Evolutionary conservation across 352 stramenopile species (phyloP), one percentile per base, ranked within the genome.

Genomic region (Pythium scleroteichum): DNA sequence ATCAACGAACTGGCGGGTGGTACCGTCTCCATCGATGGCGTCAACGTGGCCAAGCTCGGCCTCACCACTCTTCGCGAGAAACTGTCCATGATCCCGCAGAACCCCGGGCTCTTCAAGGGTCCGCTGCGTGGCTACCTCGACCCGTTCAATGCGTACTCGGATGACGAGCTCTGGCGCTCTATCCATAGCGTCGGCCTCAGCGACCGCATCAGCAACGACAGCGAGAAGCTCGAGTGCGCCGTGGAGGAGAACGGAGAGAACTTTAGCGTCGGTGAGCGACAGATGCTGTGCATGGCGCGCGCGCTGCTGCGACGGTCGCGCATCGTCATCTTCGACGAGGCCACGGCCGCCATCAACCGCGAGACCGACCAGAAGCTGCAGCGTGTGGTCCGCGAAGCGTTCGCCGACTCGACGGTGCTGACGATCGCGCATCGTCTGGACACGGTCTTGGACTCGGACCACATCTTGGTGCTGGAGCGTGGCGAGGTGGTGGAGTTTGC

Each of bases 261-360:
- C 69, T 96, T 97, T 23, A 88, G 65, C 53, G 85, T 97, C 32
- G 96, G 96, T 4, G 87, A 99, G 69, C 69, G 92, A 1, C 94
- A 98, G 70, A 70, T 98, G n/a, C 61, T 98, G 8, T 97, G 90
- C 56, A 73, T 99, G 47, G 96, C 84, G 20, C 69, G 95, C 38
- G 94, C 94, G 12, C 66, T 98, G 50, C 66, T 98, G 5, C 68
- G 74, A 4, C 74, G 92, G 29, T 85, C 87, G 23, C 50, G 56
- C 23, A 88, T 98, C 33, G 66, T 99, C 12, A 66, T 98, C 4
- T 88, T 98, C 72, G 96, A 99, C 59, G 96, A 99, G 73, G 94
- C 94, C 2, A 98, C 92, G 6, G 76, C 81, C 23, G 82, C 75
- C 12, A 83, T 89, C 46, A 80, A 90, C 48, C 53, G 52, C 40